Conservation (phyloP, 208 protist species). For the Trypanosoma scelopori region DNA sequence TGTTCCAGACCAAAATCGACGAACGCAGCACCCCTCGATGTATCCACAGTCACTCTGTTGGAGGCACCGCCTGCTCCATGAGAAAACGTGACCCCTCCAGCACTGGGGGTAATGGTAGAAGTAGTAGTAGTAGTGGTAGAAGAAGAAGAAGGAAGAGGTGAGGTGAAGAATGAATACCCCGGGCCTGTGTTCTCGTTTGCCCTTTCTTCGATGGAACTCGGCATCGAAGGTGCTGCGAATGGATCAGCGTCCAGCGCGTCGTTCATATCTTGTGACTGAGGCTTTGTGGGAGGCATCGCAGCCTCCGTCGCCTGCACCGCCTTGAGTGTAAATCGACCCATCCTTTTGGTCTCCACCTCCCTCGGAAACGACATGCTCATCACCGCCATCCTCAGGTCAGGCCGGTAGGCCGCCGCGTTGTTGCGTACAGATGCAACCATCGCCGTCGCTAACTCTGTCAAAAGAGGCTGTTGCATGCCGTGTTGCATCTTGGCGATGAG, state of each 20-base stretch:
- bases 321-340: conserved; percentile 47
- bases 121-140: not conserved
- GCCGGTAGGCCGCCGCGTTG: conserved; percentile 28
- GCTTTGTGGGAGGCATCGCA: not conserved
- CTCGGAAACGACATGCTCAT: conserved; percentile 54
- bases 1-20: too few relatives aligned
- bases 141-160: not conserved
- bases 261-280: conserved; percentile 25
- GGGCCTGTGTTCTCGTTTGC: not conserved
- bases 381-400: conserved; percentile 59
- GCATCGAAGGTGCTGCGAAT: conserved; percentile 4
- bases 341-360: conserved; percentile 20
- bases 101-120: not conserved
- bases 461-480: conserved; percentile 59
- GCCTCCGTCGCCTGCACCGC: conserved; percentile 6
- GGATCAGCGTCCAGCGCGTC: conserved; percentile 19
- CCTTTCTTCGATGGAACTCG: not conserved
- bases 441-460: conserved; percentile 37
- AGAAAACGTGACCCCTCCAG: too few relatives aligned
- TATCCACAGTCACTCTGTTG: too few relatives aligned
- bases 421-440: conserved; percentile 31
- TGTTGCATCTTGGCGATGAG: conserved; percentile 69
- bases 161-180: not conserved
- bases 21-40: too few relatives aligned
- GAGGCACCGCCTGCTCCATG: too few relatives aligned